Percentiles rank a stretch among this genome's conserved stretches.
These are phyloP conservation scores for Helotiales sp. DNA, from an alignment of 2,329 filamentous ascomycete species.

Conservation along the genomic window DNA sequence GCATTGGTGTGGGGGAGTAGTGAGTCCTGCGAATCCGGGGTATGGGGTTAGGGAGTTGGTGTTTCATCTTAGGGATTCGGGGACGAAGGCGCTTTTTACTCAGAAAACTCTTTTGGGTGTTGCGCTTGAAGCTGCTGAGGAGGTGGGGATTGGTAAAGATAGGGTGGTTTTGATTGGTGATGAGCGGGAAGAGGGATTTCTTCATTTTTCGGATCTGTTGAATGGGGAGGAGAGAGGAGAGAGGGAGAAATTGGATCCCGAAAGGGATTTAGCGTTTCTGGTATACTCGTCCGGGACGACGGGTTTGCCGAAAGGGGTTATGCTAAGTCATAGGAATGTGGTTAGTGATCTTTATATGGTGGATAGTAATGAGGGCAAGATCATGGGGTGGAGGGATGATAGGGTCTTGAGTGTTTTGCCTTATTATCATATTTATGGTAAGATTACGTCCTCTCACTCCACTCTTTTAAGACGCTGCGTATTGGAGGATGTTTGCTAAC, in stretches of 20 bases:
- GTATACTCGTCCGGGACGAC: constrained; percentile 56
- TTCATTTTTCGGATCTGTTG: constrained; percentile 56
- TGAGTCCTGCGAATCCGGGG: constrained; percentile 79
- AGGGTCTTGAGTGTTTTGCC: constrained; percentile 69
- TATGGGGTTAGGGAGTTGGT: constrained; percentile 81
- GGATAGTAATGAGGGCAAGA: not conserved
- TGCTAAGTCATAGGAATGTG: constrained; percentile 80
- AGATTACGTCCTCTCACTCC: too few relatives aligned
- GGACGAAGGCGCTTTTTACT: constrained; percentile 72
- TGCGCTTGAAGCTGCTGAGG: constrained; percentile 40
- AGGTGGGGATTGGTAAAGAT: not conserved
- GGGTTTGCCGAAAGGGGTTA: constrained; percentile 78
- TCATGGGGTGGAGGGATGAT: constrained; percentile 11
- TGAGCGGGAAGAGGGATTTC: constrained; percentile 26
- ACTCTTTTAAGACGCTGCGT: too few relatives aligned
- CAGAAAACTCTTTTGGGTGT: constrained; percentile 67
- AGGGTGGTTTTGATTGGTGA: constrained; percentile 75
- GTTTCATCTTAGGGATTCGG: constrained; percentile 76
- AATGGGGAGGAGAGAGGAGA: not conserved
- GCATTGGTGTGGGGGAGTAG: constrained; percentile 76
- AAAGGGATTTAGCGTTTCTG: constrained; percentile 73
- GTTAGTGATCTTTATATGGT: constrained; percentile 62
- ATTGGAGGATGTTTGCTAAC: not conserved
- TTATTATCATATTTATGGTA: constrained; percentile 72
- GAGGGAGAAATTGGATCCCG: constrained; percentile 34